Percentiles rank a stretch among this genome's conserved stretches.
Conservation (phyloP, 805 yeast species). For the Komagataella mondaviorum region DNA sequence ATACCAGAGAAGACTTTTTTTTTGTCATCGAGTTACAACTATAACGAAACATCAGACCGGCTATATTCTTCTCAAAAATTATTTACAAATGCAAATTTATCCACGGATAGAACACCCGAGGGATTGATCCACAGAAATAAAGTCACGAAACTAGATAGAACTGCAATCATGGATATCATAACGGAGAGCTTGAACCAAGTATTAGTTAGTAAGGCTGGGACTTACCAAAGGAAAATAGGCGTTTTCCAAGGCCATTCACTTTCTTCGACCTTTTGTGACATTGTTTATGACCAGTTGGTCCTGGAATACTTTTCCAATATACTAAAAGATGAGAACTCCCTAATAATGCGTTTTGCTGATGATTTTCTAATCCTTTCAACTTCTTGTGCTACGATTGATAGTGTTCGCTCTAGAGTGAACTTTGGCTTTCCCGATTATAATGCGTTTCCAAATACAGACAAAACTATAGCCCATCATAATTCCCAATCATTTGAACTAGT, state of each 20-base stretch:
- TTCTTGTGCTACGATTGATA: slow-evolving; percentile 14
- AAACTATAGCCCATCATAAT: slow-evolving; percentile 15
- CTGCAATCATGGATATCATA: slow-evolving; percentile 31
- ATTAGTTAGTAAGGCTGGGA: slow-evolving; percentile 21
- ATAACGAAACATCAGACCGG: not conserved
- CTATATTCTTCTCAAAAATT: not conserved
- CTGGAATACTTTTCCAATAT: slow-evolving; percentile 17
- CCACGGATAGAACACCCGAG: slow-evolving; percentile 3
- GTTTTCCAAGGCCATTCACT: slow-evolving; percentile 77
- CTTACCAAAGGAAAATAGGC: slow-evolving; percentile 45
- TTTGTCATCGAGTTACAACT: not conserved
- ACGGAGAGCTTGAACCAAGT: slow-evolving; percentile 42
- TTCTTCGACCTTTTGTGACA: slow-evolving; percentile 63
- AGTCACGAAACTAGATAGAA: slow-evolving; percentile 22
- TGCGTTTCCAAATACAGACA: slow-evolving; percentile 24
- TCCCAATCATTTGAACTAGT: not conserved
- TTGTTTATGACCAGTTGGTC: slow-evolving; percentile 54
- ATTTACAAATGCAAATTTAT: not conserved
- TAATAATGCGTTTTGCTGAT: slow-evolving; percentile 62
- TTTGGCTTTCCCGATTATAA: slow-evolving; percentile 29
- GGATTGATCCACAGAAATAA: slow-evolving; percentile 19
- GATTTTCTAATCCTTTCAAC: slow-evolving; percentile 69
- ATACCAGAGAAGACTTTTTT: not conserved
- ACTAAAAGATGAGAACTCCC: slow-evolving; percentile 12
- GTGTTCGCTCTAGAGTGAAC: slow-evolving; percentile 15